A percentile compares a stretch with the other conserved stretches of the same genome.
Evolutionary conservation across 768 basidiomycete species (phyloP).

Genomic region (Trametes villosa): DNA sequence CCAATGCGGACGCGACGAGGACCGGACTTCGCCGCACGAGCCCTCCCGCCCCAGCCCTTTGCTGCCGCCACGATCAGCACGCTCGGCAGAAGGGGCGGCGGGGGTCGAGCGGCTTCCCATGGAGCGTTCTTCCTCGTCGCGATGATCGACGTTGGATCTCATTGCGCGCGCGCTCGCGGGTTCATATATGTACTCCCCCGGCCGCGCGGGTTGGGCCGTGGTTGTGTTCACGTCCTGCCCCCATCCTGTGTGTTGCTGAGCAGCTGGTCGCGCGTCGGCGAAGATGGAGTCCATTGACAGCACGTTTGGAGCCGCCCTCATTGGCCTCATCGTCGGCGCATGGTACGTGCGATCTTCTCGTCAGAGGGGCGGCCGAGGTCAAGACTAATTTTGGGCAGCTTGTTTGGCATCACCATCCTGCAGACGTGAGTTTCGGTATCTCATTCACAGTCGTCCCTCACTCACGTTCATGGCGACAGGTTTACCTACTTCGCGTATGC

Average conservation of each 20-base stretch:
- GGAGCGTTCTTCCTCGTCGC: no score
- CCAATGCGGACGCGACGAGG: no score
- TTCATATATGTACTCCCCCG: no score
- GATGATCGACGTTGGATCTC: no score
- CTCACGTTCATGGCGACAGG: conserved; percentile 15
- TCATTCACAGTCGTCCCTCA: conserved; percentile 34
- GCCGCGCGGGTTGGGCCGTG: not conserved
- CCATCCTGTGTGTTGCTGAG: not conserved
- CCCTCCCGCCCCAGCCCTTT: no score
- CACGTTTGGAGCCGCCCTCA: conserved; percentile 50
- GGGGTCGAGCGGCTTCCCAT: no score
- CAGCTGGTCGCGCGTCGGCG: not conserved
- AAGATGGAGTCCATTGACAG: conserved; percentile 18
- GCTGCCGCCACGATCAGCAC: no score
- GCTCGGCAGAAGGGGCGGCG: no score
- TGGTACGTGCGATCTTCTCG: conserved; percentile 38
- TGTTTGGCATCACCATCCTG: conserved; percentile 53
- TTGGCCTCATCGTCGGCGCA: conserved; percentile 49
- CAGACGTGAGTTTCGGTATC: conserved; percentile 15
- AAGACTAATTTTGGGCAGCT: conserved; percentile 30
- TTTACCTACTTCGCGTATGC: conserved; percentile 24
- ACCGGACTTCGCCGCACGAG: no score
- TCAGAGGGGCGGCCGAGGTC: not conserved
- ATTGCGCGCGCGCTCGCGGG: no score
- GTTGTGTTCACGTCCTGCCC: conserved; percentile 4